Evolutionary conservation across 352 stramenopile genomes (phyloP), one percentile per base, ranked within the genome.

Genomic region (Phytophthora quininea): DNA sequence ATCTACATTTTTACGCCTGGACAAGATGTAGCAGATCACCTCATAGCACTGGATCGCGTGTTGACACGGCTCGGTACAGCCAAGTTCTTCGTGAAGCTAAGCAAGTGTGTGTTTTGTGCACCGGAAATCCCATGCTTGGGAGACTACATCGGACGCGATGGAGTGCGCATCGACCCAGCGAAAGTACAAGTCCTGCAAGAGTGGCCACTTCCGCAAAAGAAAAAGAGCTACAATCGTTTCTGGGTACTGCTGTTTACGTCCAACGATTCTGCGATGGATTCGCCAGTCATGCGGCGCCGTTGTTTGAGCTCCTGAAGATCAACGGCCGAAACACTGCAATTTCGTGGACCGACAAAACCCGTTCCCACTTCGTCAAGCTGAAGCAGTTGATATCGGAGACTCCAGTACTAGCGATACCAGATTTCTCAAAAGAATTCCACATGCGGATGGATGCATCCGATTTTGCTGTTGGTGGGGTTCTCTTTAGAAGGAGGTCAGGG

Each of bases 161-260:
- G 67, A 0, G 50, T 71, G 11, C 30, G 54, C 4, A 62, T 66
- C n/a, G 67, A 72, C 43, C 62, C 65, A 1, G 40, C 47, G 27
- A 79, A 79, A 51, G 54, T 72, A 1, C 5, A 12, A 24, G 32
- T 63, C 1, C 57, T 69, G 9, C 37, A 15, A 0, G 42, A 55
- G 1, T 79, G 62, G 62, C 71, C 66, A 31, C 3, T 32, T 32
- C 64, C 64, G 9, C n/a, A 3, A 57, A 32, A 1, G 62, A 69
- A 27, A 58, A 31, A 4, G 53, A 70, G 30, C 27, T 71, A n/a
- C 51, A 49, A 29, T 59, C 50, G 11, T 59, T 60, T n/a, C 27
- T 66, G 11, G 59, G 50, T 2, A 66, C 59, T 24, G 52, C 53
- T 1, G 37, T 30, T 11, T 66, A 60, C 19, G 42, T 60, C 6